Conservation (phyloP, 1,284 basidiomycete species). For the Entoloma clypeatum region DNA sequence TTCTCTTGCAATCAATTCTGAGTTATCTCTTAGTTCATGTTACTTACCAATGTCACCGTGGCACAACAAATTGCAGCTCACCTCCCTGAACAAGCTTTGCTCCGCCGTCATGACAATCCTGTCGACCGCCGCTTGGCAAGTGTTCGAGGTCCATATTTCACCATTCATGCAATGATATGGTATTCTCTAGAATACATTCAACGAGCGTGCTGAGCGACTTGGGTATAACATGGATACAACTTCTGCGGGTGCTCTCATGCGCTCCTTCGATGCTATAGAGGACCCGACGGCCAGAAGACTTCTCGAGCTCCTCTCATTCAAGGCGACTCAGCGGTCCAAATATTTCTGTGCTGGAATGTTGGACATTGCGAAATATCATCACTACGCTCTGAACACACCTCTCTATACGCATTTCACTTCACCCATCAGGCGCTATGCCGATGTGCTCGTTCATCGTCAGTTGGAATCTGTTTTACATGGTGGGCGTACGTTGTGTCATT, state of each 20-base stretch:
- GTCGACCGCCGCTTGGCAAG: constrained; percentile 83
- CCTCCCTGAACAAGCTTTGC: constrained; percentile 91
- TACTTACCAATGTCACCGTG: constrained; percentile 86
- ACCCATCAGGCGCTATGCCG: constrained; percentile 90
- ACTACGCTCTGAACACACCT: constrained; percentile 89
- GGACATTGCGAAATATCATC: constrained; percentile 96
- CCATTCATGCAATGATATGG: constrained; percentile 1
- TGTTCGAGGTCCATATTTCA: constrained; percentile 12
- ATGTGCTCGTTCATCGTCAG: constrained; percentile 95
- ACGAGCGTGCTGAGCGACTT: constrained; percentile 76
- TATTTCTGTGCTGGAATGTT: constrained; percentile 99
- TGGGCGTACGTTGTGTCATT: constrained; percentile 48
- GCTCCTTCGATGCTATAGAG: constrained; percentile 71
- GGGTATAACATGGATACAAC: constrained; percentile 82
- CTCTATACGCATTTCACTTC: constrained; percentile 98
- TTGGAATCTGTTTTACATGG: constrained; percentile 84
- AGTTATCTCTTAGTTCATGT: constrained; percentile 71
- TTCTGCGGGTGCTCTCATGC: constrained; percentile 80
- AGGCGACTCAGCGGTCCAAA: constrained; percentile 89
- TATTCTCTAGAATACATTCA: constrained; percentile 61
- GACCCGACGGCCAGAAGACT: constrained; percentile 72
- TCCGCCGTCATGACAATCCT: constrained; percentile 91
- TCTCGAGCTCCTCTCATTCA: constrained; percentile 79
- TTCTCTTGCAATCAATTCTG: not conserved
- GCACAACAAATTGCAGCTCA: constrained; percentile 92